Conservation (phyloP, 2,329 filamentous ascomycete species). For the Colletotrichum agaves region DNA sequence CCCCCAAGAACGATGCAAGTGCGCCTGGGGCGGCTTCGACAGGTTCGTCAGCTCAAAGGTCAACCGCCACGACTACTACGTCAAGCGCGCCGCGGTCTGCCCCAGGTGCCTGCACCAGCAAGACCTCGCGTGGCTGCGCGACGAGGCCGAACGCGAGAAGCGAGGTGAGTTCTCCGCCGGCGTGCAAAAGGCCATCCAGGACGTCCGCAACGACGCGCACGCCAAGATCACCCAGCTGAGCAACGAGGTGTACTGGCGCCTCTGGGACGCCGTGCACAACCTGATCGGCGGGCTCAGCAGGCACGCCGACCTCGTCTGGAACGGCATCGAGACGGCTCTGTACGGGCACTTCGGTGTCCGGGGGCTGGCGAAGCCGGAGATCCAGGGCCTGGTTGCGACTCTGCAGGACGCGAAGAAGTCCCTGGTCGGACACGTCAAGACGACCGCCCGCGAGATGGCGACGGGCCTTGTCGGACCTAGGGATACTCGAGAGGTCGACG, state of each 20-base stretch:
- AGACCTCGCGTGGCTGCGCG: background rate
- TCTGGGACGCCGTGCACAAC: slow-evolving; percentile 24
- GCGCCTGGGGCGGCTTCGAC: slow-evolving; percentile 30
- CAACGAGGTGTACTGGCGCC: too few relatives aligned
- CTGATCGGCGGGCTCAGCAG: slow-evolving; percentile 3
- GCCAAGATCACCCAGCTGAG: background rate
- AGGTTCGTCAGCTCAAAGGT: slow-evolving; percentile 1
- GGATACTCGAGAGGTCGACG: background rate
- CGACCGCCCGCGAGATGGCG: slow-evolving; percentile 16
- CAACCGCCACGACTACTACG: slow-evolving; percentile 17
- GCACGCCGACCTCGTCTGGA: slow-evolving; percentile 11
- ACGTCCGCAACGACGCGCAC: background rate
- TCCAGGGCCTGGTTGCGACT: background rate
- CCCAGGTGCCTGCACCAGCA: background rate
- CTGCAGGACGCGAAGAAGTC: slow-evolving; percentile 12
- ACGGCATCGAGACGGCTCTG: slow-evolving; percentile 21
- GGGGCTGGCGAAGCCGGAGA: background rate
- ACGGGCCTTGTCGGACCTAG: slow-evolving; percentile 23
- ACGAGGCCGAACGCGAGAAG: slow-evolving; percentile 8
- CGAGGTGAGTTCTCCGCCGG: slow-evolving; percentile 11
- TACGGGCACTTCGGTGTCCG: slow-evolving; percentile 1
- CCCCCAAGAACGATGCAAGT: slow-evolving; percentile 1
- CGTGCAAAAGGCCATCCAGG: background rate
- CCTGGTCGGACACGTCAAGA: background rate
- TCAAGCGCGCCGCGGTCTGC: slow-evolving; percentile 1